phyloP scores from a whole-genome alignment of 2,329 filamentous ascomycete species.

The Pestalotiopsis sp. region DNA sequence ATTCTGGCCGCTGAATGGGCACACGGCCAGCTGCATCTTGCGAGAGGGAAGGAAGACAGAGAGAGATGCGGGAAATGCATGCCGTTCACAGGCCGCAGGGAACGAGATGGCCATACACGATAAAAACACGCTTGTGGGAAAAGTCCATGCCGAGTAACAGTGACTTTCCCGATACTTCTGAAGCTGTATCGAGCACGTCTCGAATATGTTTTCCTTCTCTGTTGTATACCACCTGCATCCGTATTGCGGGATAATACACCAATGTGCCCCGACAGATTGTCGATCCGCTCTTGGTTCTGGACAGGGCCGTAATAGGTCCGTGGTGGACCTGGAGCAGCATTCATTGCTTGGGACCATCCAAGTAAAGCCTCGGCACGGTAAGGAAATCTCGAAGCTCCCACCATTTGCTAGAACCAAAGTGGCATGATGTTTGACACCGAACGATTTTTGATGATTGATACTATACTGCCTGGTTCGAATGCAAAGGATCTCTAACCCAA shows the following conservation, averaged over 20 bases:
- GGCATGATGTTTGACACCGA: not conserved
- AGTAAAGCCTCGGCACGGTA: not conserved
- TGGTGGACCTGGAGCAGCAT: not conserved
- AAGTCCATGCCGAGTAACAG: not conserved
- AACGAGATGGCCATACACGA: not conserved
- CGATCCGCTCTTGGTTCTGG: not conserved
- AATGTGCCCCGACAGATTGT: not conserved
- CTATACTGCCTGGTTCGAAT: not conserved
- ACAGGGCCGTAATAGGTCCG: slow-evolving; percentile 2
- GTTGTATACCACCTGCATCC: not conserved
- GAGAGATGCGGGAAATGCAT: not conserved
- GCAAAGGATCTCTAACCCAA: not conserved
- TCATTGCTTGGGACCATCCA: not conserved
- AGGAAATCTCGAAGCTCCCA: not conserved
- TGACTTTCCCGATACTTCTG: not conserved
- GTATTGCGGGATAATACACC: not conserved
- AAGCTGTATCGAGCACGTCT: not conserved
- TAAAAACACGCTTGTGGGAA: not conserved
- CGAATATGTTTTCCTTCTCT: not conserved
- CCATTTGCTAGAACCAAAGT: not conserved
- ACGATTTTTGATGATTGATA: not conserved
- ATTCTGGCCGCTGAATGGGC: not conserved
- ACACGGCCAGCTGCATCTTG: not conserved
- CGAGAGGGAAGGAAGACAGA: not conserved
- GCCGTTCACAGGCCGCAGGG: not conserved